phyloP scores from a whole-genome alignment of 257 asterid genomes.

The Schizonepeta tenuifolia region DNA sequence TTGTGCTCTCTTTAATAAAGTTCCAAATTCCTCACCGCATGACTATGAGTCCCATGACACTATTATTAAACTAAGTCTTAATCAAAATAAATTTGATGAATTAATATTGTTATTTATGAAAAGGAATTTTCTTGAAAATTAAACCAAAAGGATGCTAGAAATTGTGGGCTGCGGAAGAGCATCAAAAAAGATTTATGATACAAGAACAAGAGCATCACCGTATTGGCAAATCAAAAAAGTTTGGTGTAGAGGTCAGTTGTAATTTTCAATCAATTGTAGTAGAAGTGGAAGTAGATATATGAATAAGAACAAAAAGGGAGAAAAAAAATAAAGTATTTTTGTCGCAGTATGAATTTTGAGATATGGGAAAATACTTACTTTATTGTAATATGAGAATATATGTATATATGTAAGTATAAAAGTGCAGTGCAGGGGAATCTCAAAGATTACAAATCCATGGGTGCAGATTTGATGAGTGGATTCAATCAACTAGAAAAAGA shows the following conservation, averaged over 20 bases:
- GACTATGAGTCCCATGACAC: background rate
- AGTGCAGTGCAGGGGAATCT: slow-evolving; percentile 9
- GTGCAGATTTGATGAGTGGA: slow-evolving; percentile 24
- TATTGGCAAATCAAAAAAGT: background rate
- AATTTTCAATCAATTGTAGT: background rate
- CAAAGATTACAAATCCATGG: slow-evolving; percentile 17
- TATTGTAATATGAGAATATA: background rate
- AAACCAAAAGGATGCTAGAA: slow-evolving; percentile 2
- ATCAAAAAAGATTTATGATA: background rate
- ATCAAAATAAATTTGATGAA: no score
- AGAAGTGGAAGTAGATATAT: background rate
- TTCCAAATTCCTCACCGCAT: background rate
- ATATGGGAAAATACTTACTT: slow-evolving; percentile 18
- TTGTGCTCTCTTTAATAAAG: no score
- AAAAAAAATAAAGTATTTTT: background rate
- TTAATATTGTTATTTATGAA: background rate
- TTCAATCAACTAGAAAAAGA: slow-evolving; percentile 13
- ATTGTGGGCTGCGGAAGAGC: background rate
- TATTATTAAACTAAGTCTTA: no score
- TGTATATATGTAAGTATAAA: background rate
- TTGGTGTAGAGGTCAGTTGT: background rate
- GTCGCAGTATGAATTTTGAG: background rate
- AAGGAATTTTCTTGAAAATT: background rate
- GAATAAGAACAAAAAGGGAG: slow-evolving; percentile 14
- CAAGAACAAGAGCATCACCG: background rate